Base-by-base conservation (phyloP, 176 grass and related monocot species). In the Eleusine indica region DNA sequence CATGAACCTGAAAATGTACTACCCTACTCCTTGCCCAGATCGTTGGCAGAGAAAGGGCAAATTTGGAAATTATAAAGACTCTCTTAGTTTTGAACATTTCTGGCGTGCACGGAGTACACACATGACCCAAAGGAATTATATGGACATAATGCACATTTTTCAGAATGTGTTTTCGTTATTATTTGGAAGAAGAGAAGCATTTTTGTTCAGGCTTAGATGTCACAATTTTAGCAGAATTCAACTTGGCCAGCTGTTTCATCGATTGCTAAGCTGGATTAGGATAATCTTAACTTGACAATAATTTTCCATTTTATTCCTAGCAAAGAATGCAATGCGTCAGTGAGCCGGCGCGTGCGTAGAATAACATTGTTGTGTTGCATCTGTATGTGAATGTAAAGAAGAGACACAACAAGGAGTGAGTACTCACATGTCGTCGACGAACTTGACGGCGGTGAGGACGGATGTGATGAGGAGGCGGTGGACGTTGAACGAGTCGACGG, bases 341-440 rank as follows among this genome's bases (percentile, higher is more conserved):
- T 53, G 63, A 29, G 5, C 25, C n/a, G 32, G 67, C 40, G 2
- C 11, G 29, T 4, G 63, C 2, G 74, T 60, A 76, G 22, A 38
- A 3, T 8, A 6, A 40, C 30, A 15, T 35, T 35, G 32, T 35
- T 35, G 32, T 35, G 8, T 4, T 39, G 42, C 9, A 0, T 66
- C 52, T 28, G 62, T 5, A 35, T 51, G 39, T 14, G 3, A 25
- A 61, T 10, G 53, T 18, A 57, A 1, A 6, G 1, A 58, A 57
- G 9, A 9, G 37, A 25, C 2, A 11, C 0, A 51, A 9, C 10
- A 16, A n/a, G 56, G 16, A 57, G 53, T 7, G 16, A 57, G 53
- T 7, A 86, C 96, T 74, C 84, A 99, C 96, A 99, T 94, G 87
- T 99, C 96, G 70, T 99, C 96, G 83, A 99, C 78, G 89, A 99